Evolutionary conservation across 1,284 basidiomycete genomes (phyloP).

Genomic region (Phlebopus sp.): DNA sequence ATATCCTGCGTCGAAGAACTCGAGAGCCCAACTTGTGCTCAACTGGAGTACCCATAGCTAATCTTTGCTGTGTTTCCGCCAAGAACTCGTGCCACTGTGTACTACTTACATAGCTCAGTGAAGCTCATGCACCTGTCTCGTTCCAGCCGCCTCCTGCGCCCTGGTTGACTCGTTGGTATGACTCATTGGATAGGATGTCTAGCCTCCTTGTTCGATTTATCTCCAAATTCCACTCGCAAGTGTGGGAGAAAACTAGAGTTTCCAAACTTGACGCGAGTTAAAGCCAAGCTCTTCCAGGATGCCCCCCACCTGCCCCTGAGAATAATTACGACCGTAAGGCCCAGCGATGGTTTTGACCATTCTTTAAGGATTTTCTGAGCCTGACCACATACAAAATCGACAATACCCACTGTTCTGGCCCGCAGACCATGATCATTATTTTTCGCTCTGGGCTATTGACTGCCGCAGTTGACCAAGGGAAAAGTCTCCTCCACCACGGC

Average conservation of each 20-base stretch:
- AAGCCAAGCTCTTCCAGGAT: conserved; percentile 65
- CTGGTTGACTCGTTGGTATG: too few species aligned
- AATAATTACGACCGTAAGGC: conserved; percentile 70
- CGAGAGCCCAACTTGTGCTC: not conserved
- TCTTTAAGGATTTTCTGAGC: conserved; percentile 36
- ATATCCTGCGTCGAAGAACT: not conserved
- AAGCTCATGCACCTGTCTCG: too few species aligned
- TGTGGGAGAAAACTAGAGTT: conserved; percentile 43
- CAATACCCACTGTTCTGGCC: conserved; percentile 69
- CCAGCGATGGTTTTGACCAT: conserved; percentile 76
- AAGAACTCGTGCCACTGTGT: too few species aligned
- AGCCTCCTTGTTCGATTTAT: too few species aligned
- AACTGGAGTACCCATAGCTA: not conserved
- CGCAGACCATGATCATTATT: conserved; percentile 70
- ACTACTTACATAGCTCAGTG: too few species aligned
- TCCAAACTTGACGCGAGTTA: conserved; percentile 62
- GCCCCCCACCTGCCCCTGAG: conserved; percentile 70
- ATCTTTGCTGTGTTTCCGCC: not conserved
- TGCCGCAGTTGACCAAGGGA: conserved; percentile 24
- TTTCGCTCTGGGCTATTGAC: conserved; percentile 32
- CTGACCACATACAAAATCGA: conserved; percentile 1
- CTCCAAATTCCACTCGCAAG: not conserved
- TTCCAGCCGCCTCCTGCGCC: too few species aligned
- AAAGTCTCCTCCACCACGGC: conserved; percentile 47
- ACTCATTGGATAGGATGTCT: too few species aligned